Conservation (phyloP, 2,329 filamentous ascomycete species). For the Aspergillus piperis region DNA sequence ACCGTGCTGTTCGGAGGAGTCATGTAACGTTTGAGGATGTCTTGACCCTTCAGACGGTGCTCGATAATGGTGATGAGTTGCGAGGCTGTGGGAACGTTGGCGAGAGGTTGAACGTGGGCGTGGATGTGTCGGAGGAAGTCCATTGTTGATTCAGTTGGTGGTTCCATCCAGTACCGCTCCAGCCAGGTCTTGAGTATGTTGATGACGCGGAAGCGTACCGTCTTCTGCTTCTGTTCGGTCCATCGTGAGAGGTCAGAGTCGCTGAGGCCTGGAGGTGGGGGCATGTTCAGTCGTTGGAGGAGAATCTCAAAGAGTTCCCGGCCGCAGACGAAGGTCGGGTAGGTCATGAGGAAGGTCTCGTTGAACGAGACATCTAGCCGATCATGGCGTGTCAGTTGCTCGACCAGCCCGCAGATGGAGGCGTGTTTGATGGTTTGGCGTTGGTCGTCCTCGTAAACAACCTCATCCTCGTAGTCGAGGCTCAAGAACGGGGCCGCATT, state of each 20-base stretch:
- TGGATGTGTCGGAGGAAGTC: slow-evolving; percentile 86
- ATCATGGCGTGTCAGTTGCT: slow-evolving; percentile 93
- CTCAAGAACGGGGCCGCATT: slow-evolving; percentile 61
- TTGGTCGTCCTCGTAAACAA: slow-evolving; percentile 82
- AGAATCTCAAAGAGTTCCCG: slow-evolving; percentile 89
- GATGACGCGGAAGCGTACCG: slow-evolving; percentile 91
- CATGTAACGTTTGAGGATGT: slow-evolving; percentile 83
- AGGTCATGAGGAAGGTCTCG: slow-evolving; percentile 97
- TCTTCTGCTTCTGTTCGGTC: slow-evolving; percentile 93
- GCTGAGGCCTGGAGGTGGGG: slow-evolving; percentile 80
- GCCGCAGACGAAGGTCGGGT: slow-evolving; percentile 89
- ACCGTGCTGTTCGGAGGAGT: slow-evolving; percentile 81
- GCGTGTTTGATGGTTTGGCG: slow-evolving; percentile 82
- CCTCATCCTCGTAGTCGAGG: slow-evolving; percentile 83
- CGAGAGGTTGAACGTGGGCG: slow-evolving; percentile 86
- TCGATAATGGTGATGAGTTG: slow-evolving; percentile 85
- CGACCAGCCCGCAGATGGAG: slow-evolving; percentile 82
- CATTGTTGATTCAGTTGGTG: slow-evolving; percentile 79
- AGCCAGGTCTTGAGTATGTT: slow-evolving; percentile 99
- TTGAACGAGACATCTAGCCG: slow-evolving; percentile 94
- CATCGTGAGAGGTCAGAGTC: slow-evolving; percentile 78
- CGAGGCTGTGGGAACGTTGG: slow-evolving; percentile 84
- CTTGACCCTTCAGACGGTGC: slow-evolving; percentile 83
- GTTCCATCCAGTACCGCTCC: slow-evolving; percentile 98
- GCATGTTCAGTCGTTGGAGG: slow-evolving; percentile 86